Percentiles rank a stretch among this genome's conserved stretches.
These are phyloP conservation scores for Rhynchospora pubera DNA, from an alignment of 176 grass and related monocot genomes.

Conservation along the genomic window DNA sequence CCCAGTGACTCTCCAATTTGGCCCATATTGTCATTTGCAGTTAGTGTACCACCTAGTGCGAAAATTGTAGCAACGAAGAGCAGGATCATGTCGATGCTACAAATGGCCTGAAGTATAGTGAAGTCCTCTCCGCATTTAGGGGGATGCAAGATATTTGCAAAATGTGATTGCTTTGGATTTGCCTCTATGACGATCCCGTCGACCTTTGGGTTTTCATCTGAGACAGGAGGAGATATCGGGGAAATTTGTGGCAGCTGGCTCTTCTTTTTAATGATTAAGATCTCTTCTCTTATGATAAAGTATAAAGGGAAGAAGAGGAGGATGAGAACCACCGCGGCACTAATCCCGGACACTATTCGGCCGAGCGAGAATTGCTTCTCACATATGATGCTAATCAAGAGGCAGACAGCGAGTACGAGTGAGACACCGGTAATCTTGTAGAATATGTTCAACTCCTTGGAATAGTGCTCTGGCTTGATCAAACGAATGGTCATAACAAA, in stretches of 20 bases:
- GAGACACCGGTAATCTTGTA: constrained; percentile 38
- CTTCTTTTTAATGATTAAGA: constrained; percentile 25
- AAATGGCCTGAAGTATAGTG: constrained; percentile 49
- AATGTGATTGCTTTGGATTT: neutral
- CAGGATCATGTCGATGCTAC: constrained; percentile 64
- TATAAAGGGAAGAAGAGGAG: constrained; percentile 51
- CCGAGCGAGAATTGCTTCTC: constrained; percentile 24
- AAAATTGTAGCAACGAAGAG: constrained; percentile 58
- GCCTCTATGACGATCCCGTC: too few species aligned
- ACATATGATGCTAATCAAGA: constrained; percentile 50
- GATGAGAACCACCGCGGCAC: constrained; percentile 31
- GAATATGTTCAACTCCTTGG: constrained; percentile 13
- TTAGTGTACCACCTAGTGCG: constrained; percentile 70
- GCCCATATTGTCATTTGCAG: constrained; percentile 95
- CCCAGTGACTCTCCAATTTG: constrained; percentile 80
- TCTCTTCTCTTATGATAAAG: constrained; percentile 55
- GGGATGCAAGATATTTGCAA: neutral
- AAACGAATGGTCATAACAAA: constrained; percentile 60
- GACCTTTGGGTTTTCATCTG: too few species aligned
- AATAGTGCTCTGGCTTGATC: constrained; percentile 24
- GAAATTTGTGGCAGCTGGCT: neutral
- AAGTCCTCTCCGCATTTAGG: constrained; percentile 52
- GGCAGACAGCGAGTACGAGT: constrained; percentile 46
- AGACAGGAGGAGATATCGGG: neutral
- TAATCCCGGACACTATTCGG: neutral